Evolutionary conservation across 2,329 filamentous ascomycete species (phyloP), one percentile per base, ranked within the genome.

Genomic region (Aspergillus novofumigatus): DNA sequence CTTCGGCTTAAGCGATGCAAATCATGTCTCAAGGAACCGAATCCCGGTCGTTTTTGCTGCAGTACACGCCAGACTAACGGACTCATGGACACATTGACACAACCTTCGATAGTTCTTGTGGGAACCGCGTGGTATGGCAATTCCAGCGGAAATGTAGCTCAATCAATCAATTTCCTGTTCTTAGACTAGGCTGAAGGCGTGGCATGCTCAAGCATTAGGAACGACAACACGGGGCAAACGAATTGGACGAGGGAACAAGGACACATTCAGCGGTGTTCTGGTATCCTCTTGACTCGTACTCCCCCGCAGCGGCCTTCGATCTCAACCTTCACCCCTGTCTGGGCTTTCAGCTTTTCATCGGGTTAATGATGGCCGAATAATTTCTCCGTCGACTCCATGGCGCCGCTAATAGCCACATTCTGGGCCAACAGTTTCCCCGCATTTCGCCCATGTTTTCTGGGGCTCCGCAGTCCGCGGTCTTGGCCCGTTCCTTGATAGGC

Each of bases 311-410:
- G 14, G 14, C 17, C 5, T 7, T 38, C 32, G 32, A 14, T 17
- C 14, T 38, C 32, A 38, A 38, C 17, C 5, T 38, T 17, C 14
- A 38, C 32, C 32, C 14, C 2, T 17, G 32, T 38, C 32, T 17
- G 32, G 14, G 5, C 7, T 11, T 45, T 10, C 48, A 56, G n/a
- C 52, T 45, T 50, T 45, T 50, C 26, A 52, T 62, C 60, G 63
- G 64, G 59, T 32, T 23, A 67, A 53, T 35, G 41, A 42, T 47
- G 41, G 23, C 62, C 65, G 64, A 67, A 45, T 7, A 54, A 56
- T 58, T 65, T 60, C 50, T 62, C 63, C 62, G 53, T 58, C 56
- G 54, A 47, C 58, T 52, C 26, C 32, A 59, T 52, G 25, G 28
- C n/a, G 23, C 23, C 23, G 23, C 23, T 23, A 23, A 23, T 2